A percentile compares a stretch with the other conserved stretches of the same genome.
These are phyloP conservation scores for Boletales sp. DNA, from an alignment of 768 basidiomycete species.

Conservation along the genomic window DNA sequence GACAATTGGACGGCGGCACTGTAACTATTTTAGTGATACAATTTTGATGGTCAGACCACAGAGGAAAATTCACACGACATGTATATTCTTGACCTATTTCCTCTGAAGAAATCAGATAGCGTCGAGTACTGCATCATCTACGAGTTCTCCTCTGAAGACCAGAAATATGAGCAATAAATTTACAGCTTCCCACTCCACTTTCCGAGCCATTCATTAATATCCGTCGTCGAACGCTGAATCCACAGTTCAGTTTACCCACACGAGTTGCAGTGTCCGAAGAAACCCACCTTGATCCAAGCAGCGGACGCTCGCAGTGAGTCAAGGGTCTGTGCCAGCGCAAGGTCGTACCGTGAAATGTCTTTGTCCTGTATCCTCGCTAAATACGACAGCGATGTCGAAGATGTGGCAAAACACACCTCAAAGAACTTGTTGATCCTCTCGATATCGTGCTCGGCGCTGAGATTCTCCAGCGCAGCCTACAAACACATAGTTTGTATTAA, in stretches of 20 bases:
- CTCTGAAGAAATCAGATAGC: no score
- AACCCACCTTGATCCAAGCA: conserved; percentile 58
- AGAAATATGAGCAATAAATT: neutral
- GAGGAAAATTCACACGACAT: no score
- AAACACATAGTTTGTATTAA: conserved; percentile 5
- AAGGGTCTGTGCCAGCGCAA: conserved; percentile 61
- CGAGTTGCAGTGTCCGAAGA: no score
- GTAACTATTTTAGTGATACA: no score
- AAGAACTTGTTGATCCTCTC: conserved; percentile 68
- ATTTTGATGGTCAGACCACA: no score
- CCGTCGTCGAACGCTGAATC: conserved; percentile 54
- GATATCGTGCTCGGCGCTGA: conserved; percentile 67
- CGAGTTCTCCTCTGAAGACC: neutral
- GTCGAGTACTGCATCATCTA: neutral
- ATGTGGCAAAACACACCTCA: conserved; percentile 43
- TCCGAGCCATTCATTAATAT: conserved; percentile 54
- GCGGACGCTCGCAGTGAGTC: conserved; percentile 62
- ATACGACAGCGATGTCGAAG: neutral
- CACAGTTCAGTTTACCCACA: neutral
- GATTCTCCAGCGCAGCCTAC: conserved; percentile 37
- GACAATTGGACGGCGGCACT: no score
- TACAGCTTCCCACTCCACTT: conserved; percentile 1
- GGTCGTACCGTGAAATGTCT: conserved; percentile 65
- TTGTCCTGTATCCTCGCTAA: conserved; percentile 42
- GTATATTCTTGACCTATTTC: no score